These are phyloP conservation scores for Russula foetens DNA, from an alignment of 768 basidiomycete species.

Conservation along the genomic window DNA sequence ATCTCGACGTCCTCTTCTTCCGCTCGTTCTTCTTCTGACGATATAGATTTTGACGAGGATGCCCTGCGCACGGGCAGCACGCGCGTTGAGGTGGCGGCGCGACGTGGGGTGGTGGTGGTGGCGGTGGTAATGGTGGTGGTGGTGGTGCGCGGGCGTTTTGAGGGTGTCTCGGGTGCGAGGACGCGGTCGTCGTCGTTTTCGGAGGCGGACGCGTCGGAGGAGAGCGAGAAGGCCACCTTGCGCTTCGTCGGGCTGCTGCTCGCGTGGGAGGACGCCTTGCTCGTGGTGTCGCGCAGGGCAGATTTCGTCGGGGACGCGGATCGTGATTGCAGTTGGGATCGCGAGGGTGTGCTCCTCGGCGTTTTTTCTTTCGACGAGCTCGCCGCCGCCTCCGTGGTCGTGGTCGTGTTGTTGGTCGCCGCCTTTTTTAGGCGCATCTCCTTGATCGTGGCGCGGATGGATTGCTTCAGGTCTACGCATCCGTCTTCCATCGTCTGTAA, in stretches of 20 bases:
- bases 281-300: constrained; percentile 3
- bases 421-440: constrained; percentile 9
- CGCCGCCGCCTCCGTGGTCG: not conserved
- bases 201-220: not conserved
- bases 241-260: constrained; percentile 3
- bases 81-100: not conserved
- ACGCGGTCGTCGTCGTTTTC: constrained; percentile 8
- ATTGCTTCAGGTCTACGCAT: constrained; percentile 3
- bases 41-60: not conserved
- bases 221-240: constrained; percentile 16
- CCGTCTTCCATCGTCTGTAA: constrained; percentile 5
- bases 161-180: constrained; percentile 12
- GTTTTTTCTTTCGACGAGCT: not conserved
- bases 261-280: not conserved
- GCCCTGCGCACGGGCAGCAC: constrained; percentile 4
- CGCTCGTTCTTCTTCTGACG: constrained; percentile 1
- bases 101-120: constrained; percentile 4
- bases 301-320: constrained; percentile 17
- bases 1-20: constrained; percentile 7
- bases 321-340: not conserved
- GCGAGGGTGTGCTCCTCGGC: not conserved
- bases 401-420: not conserved
- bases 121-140: too few relatives aligned
- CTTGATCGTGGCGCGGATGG: not conserved
- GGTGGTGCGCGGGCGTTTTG: constrained; percentile 12